Evolutionary conservation across 2,329 filamentous ascomycete genomes (phyloP).

Genomic region (Berkeleyomyces rouxiae): DNA sequence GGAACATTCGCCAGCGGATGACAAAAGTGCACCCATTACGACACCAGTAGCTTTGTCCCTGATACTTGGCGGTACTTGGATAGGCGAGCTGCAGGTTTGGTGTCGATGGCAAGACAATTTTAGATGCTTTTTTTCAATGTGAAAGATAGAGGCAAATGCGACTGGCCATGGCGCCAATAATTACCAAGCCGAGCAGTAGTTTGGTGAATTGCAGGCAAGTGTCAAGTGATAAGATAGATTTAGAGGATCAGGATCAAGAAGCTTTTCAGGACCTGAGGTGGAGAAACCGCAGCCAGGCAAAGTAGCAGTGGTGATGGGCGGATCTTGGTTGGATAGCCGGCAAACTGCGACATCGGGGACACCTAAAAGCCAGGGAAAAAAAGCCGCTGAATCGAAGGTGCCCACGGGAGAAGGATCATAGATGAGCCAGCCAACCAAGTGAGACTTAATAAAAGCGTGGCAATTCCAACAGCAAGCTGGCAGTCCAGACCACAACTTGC

Average conservation of each 20-base stretch:
- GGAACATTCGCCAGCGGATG: neutral
- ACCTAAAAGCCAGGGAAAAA: neutral
- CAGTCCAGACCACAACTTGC: neutral
- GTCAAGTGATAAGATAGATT: neutral
- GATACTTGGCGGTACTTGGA: neutral
- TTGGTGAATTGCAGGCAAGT: neutral
- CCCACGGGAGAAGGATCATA: neutral
- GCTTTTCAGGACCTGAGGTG: constrained; percentile 4
- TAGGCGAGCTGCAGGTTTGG: neutral
- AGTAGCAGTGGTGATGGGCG: neutral
- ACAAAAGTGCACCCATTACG: neutral
- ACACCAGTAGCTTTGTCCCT: neutral
- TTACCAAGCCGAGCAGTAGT: neutral
- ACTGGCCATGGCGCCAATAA: neutral
- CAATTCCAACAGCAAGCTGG: neutral
- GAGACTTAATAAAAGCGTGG: neutral
- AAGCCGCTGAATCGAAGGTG: neutral
- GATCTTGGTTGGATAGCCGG: neutral
- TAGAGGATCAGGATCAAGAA: constrained; percentile 10
- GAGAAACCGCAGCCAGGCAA: neutral
- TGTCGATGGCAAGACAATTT: neutral
- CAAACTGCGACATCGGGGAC: constrained; percentile 2
- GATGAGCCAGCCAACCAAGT: neutral
- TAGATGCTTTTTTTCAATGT: neutral
- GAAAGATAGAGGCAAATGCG: neutral